Percentiles rank a stretch among this genome's conserved stretches.
phyloP scores from a whole-genome alignment of 371 early-diverging fungal genomes.

The Rhizomucor miehei region DNA sequence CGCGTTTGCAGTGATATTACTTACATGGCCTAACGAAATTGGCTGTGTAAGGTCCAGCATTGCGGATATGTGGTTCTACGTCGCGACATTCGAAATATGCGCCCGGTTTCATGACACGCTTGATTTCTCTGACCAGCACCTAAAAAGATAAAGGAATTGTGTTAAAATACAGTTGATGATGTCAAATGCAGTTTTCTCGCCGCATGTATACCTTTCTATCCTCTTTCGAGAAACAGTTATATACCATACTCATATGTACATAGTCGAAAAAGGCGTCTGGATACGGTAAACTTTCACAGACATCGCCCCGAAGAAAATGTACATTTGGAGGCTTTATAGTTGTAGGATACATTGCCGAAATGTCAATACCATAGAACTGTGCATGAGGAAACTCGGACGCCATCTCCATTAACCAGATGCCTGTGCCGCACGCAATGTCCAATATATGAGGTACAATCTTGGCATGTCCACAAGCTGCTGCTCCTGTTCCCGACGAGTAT shows the following conservation, averaged over 20 bases:
- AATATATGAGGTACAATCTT: slow-evolving; percentile 23
- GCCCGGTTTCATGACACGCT: slow-evolving; percentile 53
- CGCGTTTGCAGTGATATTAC: background rate
- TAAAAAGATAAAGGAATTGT: background rate
- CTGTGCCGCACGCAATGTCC: slow-evolving; percentile 45
- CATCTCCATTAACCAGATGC: slow-evolving; percentile 56
- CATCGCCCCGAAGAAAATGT: slow-evolving; percentile 42
- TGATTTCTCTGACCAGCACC: slow-evolving; percentile 9
- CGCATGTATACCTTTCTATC: slow-evolving; percentile 32
- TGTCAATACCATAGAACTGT: slow-evolving; percentile 52
- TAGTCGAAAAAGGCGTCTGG: slow-evolving; percentile 54
- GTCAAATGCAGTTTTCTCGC: background rate
- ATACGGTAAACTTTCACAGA: slow-evolving; percentile 52
- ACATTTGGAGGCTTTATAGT: slow-evolving; percentile 51
- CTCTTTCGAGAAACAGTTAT: slow-evolving; percentile 30
- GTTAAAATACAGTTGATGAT: background rate
- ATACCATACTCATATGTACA: slow-evolving; percentile 48
- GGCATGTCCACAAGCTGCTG: too few relatives aligned
- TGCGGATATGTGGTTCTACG: slow-evolving; percentile 41
- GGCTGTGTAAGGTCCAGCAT: slow-evolving; percentile 39
- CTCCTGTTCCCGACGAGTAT: too few relatives aligned
- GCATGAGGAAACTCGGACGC: slow-evolving; percentile 52
- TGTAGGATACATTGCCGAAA: slow-evolving; percentile 49
- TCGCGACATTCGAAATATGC: slow-evolving; percentile 57
- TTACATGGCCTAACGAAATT: slow-evolving; percentile 24